Percentiles rank a stretch among this genome's conserved stretches.
phyloP scores from a whole-genome alignment of 305 asterid genomes.

The Fraxinus latifolia region DNA sequence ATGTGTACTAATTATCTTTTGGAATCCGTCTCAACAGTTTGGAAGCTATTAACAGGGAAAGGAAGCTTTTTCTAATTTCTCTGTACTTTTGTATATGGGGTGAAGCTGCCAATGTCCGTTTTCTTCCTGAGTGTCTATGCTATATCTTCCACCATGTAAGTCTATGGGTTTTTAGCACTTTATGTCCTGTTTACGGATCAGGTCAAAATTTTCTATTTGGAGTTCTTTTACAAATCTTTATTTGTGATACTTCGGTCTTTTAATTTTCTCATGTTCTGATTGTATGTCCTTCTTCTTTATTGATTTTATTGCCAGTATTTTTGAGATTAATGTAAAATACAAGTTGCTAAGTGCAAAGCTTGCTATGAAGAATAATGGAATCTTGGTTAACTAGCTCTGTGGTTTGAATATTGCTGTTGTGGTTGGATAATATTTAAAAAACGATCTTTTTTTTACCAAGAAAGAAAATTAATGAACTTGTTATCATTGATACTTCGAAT shows the following conservation, averaged over 20 bases:
- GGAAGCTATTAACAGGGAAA: constrained; percentile 89
- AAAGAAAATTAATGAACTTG: neutral
- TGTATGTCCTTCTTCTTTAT: constrained; percentile 6
- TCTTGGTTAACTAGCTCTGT: neutral
- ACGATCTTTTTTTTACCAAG: neutral
- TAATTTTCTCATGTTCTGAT: constrained; percentile 11
- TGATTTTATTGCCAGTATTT: constrained; percentile 1
- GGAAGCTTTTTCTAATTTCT: constrained; percentile 79
- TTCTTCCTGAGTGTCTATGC: constrained; percentile 98
- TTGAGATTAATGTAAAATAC: neutral
- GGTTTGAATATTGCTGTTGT: neutral
- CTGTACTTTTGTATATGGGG: constrained; percentile 96
- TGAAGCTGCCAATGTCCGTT: constrained; percentile 96
- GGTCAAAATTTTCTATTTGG: constrained; percentile 8
- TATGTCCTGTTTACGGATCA: constrained; percentile 11
- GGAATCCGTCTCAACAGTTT: constrained; percentile 44
- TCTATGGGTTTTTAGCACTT: constrained; percentile 18
- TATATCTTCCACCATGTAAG: constrained; percentile 93
- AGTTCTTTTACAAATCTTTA: constrained; percentile 11
- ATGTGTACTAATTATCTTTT: constrained; percentile 19
- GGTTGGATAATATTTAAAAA: neutral
- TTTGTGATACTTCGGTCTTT: constrained; percentile 8
- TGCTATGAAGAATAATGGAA: neutral
- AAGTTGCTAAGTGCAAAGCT: neutral
- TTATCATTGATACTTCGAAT: neutral